Evolutionary conservation across 176 grass and related monocot genomes (phyloP).

Genomic region (Aegilops sharonensis): DNA sequence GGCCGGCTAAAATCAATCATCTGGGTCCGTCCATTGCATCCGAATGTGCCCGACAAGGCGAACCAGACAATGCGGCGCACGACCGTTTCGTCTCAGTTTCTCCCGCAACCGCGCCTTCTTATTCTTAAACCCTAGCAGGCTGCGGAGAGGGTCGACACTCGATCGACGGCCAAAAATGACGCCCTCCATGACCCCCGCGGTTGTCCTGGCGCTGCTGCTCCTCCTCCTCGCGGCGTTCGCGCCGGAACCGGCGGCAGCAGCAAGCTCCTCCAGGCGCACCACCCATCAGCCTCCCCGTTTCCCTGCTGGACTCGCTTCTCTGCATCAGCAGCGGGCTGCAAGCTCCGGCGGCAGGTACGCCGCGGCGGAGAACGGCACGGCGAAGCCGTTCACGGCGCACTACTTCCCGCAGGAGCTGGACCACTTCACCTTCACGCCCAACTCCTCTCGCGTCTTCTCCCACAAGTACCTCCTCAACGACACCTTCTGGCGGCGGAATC

Average conservation of each 20-base stretch:
- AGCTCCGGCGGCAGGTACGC: background rate
- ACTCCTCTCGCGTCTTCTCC: slow-evolving; percentile 54
- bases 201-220: background rate
- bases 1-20: too few relatives aligned
- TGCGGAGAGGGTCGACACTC: too few relatives aligned
- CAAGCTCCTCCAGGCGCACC: background rate
- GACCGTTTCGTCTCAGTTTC: background rate
- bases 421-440: slow-evolving; percentile 94
- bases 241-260: background rate
- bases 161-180: background rate
- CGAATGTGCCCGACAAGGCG: background rate
- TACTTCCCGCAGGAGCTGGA: slow-evolving; percentile 91
- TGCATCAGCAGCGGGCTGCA: background rate
- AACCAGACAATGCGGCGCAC: background rate
- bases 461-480: slow-evolving; percentile 94
- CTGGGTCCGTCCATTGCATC: background rate
- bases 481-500: slow-evolving; percentile 53
- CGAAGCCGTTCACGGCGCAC: slow-evolving; percentile 62
- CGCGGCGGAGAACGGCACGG: background rate
- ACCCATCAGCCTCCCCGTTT: background rate
- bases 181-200: background rate
- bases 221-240: background rate
- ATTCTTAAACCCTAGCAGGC: background rate
- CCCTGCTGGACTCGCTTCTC: background rate
- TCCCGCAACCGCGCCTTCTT: background rate